phyloP scores from a whole-genome alignment of 257 asterid species.

The Thymus quinquecostatus region DNA sequence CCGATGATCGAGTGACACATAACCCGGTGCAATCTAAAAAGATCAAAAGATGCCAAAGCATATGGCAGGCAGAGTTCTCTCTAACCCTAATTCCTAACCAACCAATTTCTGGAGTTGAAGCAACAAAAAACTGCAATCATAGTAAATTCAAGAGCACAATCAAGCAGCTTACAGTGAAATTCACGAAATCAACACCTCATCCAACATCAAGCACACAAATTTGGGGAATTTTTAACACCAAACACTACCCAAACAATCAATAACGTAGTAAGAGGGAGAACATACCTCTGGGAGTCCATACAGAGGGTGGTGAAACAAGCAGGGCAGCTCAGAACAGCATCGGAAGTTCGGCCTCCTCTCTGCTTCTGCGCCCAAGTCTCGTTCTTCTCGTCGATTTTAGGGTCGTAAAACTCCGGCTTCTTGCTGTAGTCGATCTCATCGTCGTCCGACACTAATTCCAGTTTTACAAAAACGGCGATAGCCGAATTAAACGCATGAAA shows the following conservation, averaged over 20 bases:
- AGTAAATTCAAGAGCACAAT: neutral
- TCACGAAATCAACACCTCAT: neutral
- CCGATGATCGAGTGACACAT: neutral
- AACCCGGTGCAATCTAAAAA: neutral
- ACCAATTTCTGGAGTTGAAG: neutral
- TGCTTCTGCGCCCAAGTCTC: constrained; percentile 79
- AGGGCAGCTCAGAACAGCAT: constrained; percentile 92
- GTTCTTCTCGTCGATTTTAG: constrained; percentile 68
- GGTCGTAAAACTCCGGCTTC: constrained; percentile 83
- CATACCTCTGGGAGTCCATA: constrained; percentile 85
- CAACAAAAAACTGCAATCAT: neutral
- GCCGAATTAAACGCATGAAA: neutral
- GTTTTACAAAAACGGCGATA: neutral
- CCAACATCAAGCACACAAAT: neutral
- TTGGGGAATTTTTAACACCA: neutral
- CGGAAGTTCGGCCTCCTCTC: constrained; percentile 66
- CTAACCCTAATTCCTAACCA: neutral
- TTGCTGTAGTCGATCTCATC: constrained; percentile 87
- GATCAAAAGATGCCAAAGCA: neutral
- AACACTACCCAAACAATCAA: too few species aligned
- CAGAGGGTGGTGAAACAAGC: constrained; percentile 96
- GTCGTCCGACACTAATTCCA: constrained; percentile 69
- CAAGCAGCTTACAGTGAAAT: too few species aligned
- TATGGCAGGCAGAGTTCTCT: neutral
- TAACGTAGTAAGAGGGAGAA: neutral